These are phyloP conservation scores for Sanghuangporus sanghuang DNA, from an alignment of 1,284 basidiomycete species.

Conservation along the genomic window DNA sequence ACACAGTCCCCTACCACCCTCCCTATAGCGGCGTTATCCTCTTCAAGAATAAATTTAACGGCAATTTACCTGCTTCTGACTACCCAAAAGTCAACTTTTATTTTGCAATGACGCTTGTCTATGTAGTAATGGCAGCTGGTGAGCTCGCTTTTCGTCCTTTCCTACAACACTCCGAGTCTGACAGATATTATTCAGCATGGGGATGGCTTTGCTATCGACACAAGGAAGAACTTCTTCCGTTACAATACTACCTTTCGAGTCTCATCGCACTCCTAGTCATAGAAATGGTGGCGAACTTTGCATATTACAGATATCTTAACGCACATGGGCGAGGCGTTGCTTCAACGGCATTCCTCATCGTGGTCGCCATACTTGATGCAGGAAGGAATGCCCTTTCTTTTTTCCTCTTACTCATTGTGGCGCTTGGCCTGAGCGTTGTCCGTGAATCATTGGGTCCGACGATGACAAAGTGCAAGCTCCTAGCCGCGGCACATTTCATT, in stretches of 20 bases:
- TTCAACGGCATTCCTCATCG: slow-evolving; percentile 80
- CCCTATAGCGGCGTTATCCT: slow-evolving; percentile 77
- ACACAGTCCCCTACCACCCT: slow-evolving; percentile 64
- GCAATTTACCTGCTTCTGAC: slow-evolving; percentile 87
- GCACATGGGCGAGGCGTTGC: slow-evolving; percentile 75
- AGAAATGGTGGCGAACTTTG: slow-evolving; percentile 91
- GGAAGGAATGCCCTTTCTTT: slow-evolving; percentile 92
- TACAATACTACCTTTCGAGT: slow-evolving; percentile 94
- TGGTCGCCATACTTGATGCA: slow-evolving; percentile 90
- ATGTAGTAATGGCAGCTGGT: slow-evolving; percentile 1
- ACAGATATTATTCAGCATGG: slow-evolving; percentile 64
- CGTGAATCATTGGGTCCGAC: slow-evolving; percentile 72
- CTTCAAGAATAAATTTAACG: slow-evolving; percentile 88
- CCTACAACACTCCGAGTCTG: slow-evolving; percentile 48
- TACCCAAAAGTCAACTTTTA: slow-evolving; percentile 94
- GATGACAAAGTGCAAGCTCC: slow-evolving; percentile 73
- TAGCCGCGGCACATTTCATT: slow-evolving; percentile 83
- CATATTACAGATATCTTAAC: slow-evolving; percentile 87
- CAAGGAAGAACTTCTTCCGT: slow-evolving; percentile 77
- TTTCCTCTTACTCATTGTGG: slow-evolving; percentile 92
- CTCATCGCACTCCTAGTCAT: slow-evolving; percentile 86
- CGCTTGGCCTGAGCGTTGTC: slow-evolving; percentile 82
- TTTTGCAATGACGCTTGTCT: slow-evolving; percentile 26
- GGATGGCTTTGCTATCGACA: slow-evolving; percentile 82
- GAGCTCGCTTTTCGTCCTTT: neutral